These are phyloP conservation scores for Hericium coralloides DNA, from an alignment of 768 basidiomycete genomes.

Conservation along the genomic window DNA sequence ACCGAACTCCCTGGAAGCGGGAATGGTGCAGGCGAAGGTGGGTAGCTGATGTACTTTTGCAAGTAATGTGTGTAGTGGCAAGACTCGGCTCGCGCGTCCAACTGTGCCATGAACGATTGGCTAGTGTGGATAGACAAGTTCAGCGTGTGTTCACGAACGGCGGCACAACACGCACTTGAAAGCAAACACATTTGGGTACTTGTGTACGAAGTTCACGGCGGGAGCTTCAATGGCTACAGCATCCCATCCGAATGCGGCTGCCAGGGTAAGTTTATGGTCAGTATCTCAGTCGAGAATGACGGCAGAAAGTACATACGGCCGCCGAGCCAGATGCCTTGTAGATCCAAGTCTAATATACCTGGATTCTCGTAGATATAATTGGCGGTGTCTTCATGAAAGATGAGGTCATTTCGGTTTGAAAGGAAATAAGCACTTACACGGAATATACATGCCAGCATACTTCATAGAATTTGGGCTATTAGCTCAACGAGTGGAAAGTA, in stretches of 20 bases:
- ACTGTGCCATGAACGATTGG: slow-evolving; percentile 9
- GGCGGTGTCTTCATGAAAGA: slow-evolving; percentile 5
- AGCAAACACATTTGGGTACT: slow-evolving; percentile 60
- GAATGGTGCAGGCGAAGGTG: slow-evolving; percentile 11
- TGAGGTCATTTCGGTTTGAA: not conserved
- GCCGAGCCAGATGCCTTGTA: slow-evolving; percentile 11
- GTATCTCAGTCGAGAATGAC: not conserved
- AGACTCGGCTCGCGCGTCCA: slow-evolving; percentile 4
- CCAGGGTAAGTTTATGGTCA: not conserved
- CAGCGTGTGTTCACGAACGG: not conserved
- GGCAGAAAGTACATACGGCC: slow-evolving; percentile 5
- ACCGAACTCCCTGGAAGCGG: slow-evolving; percentile 4
- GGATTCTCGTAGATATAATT: slow-evolving; percentile 10
- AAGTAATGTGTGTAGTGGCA: slow-evolving; percentile 10
- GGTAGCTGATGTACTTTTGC: slow-evolving; percentile 6
- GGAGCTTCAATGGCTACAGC: slow-evolving; percentile 64
- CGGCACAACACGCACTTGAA: slow-evolving; percentile 44
- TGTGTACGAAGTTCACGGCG: slow-evolving; percentile 66
- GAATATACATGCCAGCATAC: slow-evolving; percentile 10
- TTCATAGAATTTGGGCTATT: not conserved
- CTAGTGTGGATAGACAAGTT: not conserved
- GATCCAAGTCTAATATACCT: slow-evolving; percentile 2
- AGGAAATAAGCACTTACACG: slow-evolving; percentile 3
- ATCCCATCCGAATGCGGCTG: slow-evolving; percentile 51
- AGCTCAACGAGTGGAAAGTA: not conserved